Conservation (phyloP, 1,139 yeast species). For the Pichiaceae sp. region DNA sequence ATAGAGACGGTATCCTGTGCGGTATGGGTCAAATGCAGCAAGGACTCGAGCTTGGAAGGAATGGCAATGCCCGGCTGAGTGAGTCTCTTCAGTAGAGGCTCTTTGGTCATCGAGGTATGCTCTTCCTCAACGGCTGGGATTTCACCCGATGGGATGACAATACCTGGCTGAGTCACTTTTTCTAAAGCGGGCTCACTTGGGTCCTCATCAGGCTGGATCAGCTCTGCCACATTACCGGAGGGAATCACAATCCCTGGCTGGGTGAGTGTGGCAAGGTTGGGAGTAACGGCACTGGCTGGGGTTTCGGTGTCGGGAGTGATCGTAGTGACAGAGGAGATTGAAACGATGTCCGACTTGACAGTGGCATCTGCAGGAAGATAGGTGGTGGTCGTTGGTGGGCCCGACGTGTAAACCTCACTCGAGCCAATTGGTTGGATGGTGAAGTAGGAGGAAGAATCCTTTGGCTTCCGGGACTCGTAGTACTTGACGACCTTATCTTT, state of each 20-base stretch:
- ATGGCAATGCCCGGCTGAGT: not conserved
- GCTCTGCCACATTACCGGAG: not conserved
- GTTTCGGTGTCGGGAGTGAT: slow-evolving; percentile 2
- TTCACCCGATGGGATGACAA: not conserved
- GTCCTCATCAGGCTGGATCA: not conserved
- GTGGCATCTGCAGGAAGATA: slow-evolving; percentile 12
- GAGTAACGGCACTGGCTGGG: not conserved
- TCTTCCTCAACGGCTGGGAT: not conserved
- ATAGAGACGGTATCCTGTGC: slow-evolving; percentile 1
- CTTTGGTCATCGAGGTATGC: not conserved
- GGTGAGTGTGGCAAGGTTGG: not conserved
- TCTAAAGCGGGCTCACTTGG: not conserved
- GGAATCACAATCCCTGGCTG: not conserved
- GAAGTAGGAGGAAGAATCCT: slow-evolving; percentile 26
- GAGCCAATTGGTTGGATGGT: slow-evolving; percentile 24
- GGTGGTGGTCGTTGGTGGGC: slow-evolving; percentile 15
- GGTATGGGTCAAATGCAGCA: not conserved
- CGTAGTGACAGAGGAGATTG: slow-evolving; percentile 3
- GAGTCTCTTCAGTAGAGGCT: not conserved
- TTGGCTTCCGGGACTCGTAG: slow-evolving; percentile 28
- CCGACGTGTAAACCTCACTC: slow-evolving; percentile 12
- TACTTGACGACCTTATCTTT: slow-evolving; percentile 34
- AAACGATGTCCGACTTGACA: slow-evolving; percentile 7
- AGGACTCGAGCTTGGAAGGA: not conserved
- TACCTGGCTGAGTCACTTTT: not conserved